Conservation (phyloP, 164 flowering plant genomes). For the Magnolia officinalis region DNA sequence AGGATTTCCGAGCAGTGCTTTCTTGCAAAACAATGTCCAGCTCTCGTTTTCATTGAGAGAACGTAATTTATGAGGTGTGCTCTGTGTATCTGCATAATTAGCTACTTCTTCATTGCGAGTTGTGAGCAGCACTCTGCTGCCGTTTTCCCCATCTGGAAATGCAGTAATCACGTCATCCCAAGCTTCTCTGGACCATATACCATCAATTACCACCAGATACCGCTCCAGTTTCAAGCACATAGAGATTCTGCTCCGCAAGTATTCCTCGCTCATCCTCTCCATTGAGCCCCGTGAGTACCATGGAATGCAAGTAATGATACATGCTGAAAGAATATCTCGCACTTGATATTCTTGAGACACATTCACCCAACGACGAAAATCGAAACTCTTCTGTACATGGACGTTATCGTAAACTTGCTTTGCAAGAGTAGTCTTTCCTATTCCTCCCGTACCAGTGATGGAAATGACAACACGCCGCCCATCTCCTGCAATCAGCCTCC, state of each 20-base stretch:
- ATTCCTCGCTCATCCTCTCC: too few species aligned
- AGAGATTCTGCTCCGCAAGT: neutral
- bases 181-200: conserved; percentile 40
- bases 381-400: conserved; percentile 14
- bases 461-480: conserved; percentile 23
- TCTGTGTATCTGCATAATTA: neutral
- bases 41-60: neutral
- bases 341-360: too few species aligned
- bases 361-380: conserved; percentile 44
- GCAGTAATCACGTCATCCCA: conserved; percentile 35
- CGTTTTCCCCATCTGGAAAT: conserved; percentile 31
- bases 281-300: too few species aligned
- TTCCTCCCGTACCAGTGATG: conserved; percentile 49
- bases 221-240: too few species aligned
- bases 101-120: conserved; percentile 33
- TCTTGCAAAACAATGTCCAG: neutral
- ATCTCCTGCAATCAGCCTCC: too few species aligned
- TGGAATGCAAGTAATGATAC: too few species aligned
- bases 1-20: neutral
- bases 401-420: conserved; percentile 30
- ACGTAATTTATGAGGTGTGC: neutral
- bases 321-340: too few species aligned
- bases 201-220: conserved; percentile 47
- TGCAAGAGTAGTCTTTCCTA: conserved; percentile 51
- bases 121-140: conserved; percentile 39